Conservation (phyloP, 352 stramenopile genomes). For the Globisporangium megalacanthum region DNA sequence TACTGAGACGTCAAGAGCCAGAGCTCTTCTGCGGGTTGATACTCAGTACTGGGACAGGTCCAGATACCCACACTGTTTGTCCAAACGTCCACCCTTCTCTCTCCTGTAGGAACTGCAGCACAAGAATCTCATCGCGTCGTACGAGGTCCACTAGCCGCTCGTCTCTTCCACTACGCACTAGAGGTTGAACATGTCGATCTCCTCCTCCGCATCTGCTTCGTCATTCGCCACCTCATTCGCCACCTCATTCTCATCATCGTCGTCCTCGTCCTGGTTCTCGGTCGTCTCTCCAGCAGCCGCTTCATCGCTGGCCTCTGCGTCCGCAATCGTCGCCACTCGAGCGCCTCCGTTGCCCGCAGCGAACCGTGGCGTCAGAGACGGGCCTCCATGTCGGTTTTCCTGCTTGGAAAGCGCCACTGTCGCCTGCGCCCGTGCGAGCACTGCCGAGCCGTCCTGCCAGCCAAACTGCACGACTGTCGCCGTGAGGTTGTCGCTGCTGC, state of each 20-base stretch:
- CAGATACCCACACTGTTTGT: neutral
- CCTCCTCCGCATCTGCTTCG: slow-evolving; percentile 21
- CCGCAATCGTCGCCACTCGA: neutral
- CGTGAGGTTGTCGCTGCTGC: slow-evolving; percentile 55
- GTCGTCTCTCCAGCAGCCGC: slow-evolving; percentile 10
- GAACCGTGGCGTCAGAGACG: slow-evolving; percentile 1
- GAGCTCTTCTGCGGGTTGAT: neutral
- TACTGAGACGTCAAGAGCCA: too few species aligned
- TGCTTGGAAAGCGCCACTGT: neutral
- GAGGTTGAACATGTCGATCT: slow-evolving; percentile 61
- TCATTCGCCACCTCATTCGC: slow-evolving; percentile 18
- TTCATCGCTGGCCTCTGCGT: slow-evolving; percentile 3
- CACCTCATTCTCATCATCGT: slow-evolving; percentile 15
- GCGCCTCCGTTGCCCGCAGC: neutral
- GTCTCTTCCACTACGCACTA: slow-evolving; percentile 6
- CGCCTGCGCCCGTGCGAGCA: slow-evolving; percentile 18
- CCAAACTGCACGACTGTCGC: slow-evolving; percentile 45
- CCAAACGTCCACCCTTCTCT: neutral
- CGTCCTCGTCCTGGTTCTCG: slow-evolving; percentile 12
- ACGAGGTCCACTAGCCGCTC: slow-evolving; percentile 5
- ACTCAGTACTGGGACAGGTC: neutral
- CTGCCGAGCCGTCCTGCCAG: slow-evolving; percentile 23
- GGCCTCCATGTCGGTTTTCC: neutral
- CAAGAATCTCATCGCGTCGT: slow-evolving; percentile 12
- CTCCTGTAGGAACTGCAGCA: slow-evolving; percentile 6